Conservation (phyloP, 2,329 filamentous ascomycete genomes). For the Diaporthe citri region DNA sequence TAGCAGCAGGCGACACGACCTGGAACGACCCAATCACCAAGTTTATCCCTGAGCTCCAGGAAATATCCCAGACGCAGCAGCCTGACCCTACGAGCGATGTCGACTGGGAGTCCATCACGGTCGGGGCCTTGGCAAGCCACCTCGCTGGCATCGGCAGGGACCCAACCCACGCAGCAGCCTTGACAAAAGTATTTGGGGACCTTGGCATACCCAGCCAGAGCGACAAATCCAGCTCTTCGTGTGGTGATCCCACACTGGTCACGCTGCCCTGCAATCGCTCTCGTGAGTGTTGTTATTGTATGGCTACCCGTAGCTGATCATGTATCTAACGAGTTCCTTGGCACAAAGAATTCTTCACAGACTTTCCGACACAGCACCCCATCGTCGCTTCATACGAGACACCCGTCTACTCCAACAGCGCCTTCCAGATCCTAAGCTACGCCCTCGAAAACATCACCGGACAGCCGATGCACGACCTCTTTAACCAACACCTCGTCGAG, state of each 20-base stretch:
- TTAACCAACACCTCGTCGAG: conserved; percentile 49
- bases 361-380: conserved; percentile 48
- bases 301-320: background rate
- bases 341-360: conserved; percentile 43
- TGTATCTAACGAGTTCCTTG: background rate
- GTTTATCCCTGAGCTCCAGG: conserved; percentile 56
- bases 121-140: conserved; percentile 53
- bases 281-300: background rate
- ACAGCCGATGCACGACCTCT: conserved; percentile 45
- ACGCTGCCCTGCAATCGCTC: conserved; percentile 38
- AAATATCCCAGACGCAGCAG: conserved; percentile 28
- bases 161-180: background rate
- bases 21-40: conserved; percentile 57
- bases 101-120: conserved; percentile 51
- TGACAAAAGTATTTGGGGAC: background rate
- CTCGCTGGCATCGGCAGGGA: conserved; percentile 52
- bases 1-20: conserved; percentile 53
- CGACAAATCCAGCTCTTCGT: conserved; percentile 22
- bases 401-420: conserved; percentile 54
- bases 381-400: conserved; percentile 49
- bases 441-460: conserved; percentile 56
- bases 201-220: conserved; percentile 38
- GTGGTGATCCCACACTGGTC: conserved; percentile 35
- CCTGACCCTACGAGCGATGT: conserved; percentile 46
- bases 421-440: conserved; percentile 53